These are phyloP conservation scores for Schizochytrium sp. DNA, from an alignment of 108 stramenopile genomes.

Conservation along the genomic window DNA sequence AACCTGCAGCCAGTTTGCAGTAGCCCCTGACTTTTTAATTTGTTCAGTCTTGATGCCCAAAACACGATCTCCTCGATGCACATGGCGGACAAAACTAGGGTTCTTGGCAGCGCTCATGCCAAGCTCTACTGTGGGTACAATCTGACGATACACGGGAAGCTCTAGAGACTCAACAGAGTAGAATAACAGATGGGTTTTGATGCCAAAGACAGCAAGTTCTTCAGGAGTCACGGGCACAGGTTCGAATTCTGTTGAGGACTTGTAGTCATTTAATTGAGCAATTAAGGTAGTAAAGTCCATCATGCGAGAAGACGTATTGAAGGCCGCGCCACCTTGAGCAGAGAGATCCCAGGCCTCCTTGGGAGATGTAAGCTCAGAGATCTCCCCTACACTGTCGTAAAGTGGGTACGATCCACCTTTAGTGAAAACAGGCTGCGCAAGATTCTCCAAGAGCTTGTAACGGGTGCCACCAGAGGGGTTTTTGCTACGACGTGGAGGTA, in stretches of 20 bases:
- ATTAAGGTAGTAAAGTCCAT: not conserved
- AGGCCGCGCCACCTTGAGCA: not conserved
- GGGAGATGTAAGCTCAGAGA: not conserved
- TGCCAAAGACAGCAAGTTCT: not conserved
- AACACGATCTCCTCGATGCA: slow-evolving; percentile 41
- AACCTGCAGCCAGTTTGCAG: not conserved
- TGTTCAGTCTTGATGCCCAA: not conserved
- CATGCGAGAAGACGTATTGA: not conserved
- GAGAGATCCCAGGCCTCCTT: slow-evolving; percentile 15
- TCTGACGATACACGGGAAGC: slow-evolving; percentile 27
- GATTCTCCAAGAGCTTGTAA: too few species aligned
- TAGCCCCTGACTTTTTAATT: not conserved
- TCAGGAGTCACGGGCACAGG: not conserved
- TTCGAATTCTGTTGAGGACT: not conserved
- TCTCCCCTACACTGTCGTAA: not conserved
- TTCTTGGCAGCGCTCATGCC: not conserved
- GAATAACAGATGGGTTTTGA: not conserved
- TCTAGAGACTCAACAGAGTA: not conserved
- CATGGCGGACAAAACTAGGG: slow-evolving; percentile 10
- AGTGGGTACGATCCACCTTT: not conserved
- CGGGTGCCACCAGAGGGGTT: too few species aligned
- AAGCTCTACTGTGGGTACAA: not conserved
- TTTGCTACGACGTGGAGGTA: too few species aligned
- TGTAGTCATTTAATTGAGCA: not conserved
- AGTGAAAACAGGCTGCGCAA: not conserved